These are phyloP conservation scores for Sporormia fimetaria DNA, from an alignment of 495 filamentous ascomycete species.

Conservation along the genomic window DNA sequence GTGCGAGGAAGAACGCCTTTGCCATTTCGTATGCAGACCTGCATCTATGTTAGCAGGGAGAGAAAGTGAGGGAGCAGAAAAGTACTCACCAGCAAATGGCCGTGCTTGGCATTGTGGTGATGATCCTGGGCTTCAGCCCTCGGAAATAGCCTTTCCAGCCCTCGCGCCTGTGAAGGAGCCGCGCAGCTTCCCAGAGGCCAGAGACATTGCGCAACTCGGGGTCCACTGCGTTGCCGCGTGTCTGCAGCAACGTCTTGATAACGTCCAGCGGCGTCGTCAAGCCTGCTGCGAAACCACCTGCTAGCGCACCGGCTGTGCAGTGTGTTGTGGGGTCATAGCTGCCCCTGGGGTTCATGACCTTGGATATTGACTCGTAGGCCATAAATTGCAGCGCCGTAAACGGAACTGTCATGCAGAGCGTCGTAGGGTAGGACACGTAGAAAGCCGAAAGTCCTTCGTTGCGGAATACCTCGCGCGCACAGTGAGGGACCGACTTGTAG, in stretches of 20 bases:
- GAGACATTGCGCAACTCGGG: constrained; percentile 72
- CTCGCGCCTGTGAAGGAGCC: constrained; percentile 72
- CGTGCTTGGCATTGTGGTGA: constrained; percentile 96
- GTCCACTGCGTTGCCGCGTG: constrained; percentile 70
- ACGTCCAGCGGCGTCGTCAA: constrained; percentile 94
- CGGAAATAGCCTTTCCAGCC: constrained; percentile 84
- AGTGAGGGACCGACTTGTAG: constrained; percentile 73
- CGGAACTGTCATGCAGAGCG: constrained; percentile 94
- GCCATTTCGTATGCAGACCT: constrained; percentile 73
- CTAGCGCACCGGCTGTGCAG: constrained; percentile 80
- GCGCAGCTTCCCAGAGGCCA: constrained; percentile 69
- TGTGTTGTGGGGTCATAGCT: constrained; percentile 87
- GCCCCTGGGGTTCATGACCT: constrained; percentile 73
- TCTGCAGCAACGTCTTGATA: constrained; percentile 94
- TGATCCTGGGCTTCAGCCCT: constrained; percentile 77
- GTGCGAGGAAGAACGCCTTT: constrained; percentile 56
- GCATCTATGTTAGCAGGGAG: constrained; percentile 19
- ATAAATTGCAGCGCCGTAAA: constrained; percentile 95
- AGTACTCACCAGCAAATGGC: constrained; percentile 88
- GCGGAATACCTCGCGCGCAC: constrained; percentile 73
- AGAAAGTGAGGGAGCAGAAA: neutral
- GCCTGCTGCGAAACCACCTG: constrained; percentile 85
- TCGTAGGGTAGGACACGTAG: constrained; percentile 98
- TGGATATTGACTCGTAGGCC: constrained; percentile 93
- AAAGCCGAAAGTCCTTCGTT: constrained; percentile 85